Percentiles rank a stretch among this genome's conserved stretches.
Conservation (phyloP, 768 basidiomycete genomes). For the Collybiopsis luxurians region DNA sequence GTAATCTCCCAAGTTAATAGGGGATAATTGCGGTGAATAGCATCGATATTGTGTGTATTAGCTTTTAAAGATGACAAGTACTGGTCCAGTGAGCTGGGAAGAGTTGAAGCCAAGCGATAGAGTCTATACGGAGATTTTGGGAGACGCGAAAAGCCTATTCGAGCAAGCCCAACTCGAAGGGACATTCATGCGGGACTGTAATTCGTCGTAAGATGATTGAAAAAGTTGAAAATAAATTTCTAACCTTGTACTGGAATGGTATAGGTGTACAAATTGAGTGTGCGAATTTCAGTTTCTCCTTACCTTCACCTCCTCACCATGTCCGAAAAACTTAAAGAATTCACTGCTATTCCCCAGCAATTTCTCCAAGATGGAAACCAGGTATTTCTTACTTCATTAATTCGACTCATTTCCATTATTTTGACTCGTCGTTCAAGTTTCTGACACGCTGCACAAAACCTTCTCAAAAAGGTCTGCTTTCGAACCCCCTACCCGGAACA, state of each 20-base stretch:
- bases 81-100: neutral
- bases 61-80: neutral
- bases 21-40: conserved; percentile 8
- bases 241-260: neutral
- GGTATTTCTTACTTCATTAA: conserved; percentile 42
- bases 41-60: neutral
- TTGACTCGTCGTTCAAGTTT: conserved; percentile 56
- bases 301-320: conserved; percentile 43
- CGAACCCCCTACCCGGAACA: neutral
- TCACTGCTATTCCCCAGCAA: conserved; percentile 87
- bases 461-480: conserved; percentile 76
- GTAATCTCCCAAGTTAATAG: neutral
- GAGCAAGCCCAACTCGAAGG: conserved; percentile 42
- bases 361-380: conserved; percentile 93
- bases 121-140: neutral
- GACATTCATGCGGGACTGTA: conserved; percentile 59
- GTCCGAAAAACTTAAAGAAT: conserved; percentile 90
- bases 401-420: conserved; percentile 7
- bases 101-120: neutral
- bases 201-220: conserved; percentile 12
- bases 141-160: conserved; percentile 26
- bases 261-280: neutral
- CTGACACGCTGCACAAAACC: conserved; percentile 97
- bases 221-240: conserved; percentile 9
- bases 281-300: conserved; percentile 10